phyloP scores from a whole-genome alignment of 1,139 yeast species.

The Hanseniaspora gamundiae region DNA sequence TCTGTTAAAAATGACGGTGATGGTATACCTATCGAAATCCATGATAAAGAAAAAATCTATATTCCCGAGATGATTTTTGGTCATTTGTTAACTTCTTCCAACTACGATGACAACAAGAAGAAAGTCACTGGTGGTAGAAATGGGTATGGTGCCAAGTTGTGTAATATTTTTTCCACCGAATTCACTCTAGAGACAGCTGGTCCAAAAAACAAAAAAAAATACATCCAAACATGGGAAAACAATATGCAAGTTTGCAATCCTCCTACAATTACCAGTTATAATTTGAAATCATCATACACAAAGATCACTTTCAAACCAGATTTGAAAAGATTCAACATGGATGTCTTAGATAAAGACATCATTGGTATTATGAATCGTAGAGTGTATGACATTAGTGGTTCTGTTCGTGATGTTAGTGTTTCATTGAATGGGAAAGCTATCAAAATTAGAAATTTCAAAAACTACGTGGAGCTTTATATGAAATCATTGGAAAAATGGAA shows the following conservation, averaged over 20 bases:
- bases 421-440: constrained; percentile 65
- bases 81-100: constrained; percentile 84
- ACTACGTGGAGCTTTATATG: constrained; percentile 82
- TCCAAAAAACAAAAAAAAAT: constrained; percentile 44
- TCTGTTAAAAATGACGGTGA: constrained; percentile 85
- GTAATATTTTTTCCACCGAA: constrained; percentile 84
- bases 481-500: constrained; percentile 46
- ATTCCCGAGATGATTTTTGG: constrained; percentile 97
- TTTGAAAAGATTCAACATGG: constrained; percentile 74
- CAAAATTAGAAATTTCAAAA: constrained; percentile 63
- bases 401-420: constrained; percentile 77
- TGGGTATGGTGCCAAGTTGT: constrained; percentile 94
- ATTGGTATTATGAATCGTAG: constrained; percentile 81
- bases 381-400: constrained; percentile 92
- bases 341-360: constrained; percentile 64
- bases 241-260: constrained; percentile 74
- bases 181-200: constrained; percentile 89
- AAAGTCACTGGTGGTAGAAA: constrained; percentile 99
- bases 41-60: constrained; percentile 79
- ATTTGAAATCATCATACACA: constrained; percentile 56
- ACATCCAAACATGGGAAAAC: constrained; percentile 73
- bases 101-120: constrained; percentile 88
- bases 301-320: constrained; percentile 87
- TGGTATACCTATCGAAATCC: constrained; percentile 94
- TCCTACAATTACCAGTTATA: constrained; percentile 53